Conservation (phyloP, 2,329 filamentous ascomycete genomes). For the Aureobasidium musti region DNA sequence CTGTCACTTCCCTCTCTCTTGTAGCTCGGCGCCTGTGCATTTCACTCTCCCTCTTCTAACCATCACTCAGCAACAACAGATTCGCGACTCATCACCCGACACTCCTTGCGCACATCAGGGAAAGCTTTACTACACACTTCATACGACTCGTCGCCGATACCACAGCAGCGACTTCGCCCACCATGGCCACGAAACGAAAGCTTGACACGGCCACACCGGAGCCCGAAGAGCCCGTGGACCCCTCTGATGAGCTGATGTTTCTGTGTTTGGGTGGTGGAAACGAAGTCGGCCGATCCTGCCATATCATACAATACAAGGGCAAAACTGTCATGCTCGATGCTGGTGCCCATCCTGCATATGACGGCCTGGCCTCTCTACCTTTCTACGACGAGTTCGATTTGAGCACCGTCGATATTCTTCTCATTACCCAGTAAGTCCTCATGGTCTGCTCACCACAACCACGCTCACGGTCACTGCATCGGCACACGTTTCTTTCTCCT, state of each 20-base stretch:
- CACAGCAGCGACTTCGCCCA: background rate
- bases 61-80: background rate
- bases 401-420: slow-evolving; percentile 92
- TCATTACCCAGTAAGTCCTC: slow-evolving; percentile 95
- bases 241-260: slow-evolving; percentile 92
- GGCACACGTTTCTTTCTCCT: slow-evolving; percentile 4
- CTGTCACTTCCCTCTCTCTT: slow-evolving; percentile 18
- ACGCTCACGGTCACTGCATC: slow-evolving; percentile 26
- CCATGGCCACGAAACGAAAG: slow-evolving; percentile 94
- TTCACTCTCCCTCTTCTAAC: background rate
- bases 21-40: background rate
- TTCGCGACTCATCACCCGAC: background rate
- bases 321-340: slow-evolving; percentile 99
- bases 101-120: background rate
- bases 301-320: slow-evolving; percentile 98
- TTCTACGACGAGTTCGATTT: slow-evolving; percentile 99
- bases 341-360: slow-evolving; percentile 94
- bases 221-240: slow-evolving; percentile 85
- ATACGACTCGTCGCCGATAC: background rate
- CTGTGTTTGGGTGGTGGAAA: slow-evolving; percentile 92
- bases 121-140: background rate
- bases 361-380: slow-evolving; percentile 87
- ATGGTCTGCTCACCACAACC: background rate
- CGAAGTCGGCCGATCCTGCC: slow-evolving; percentile 94
- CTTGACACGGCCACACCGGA: slow-evolving; percentile 66